Evolutionary conservation across 2,329 filamentous ascomycete genomes (phyloP).

Genomic region (Coleophoma cylindrospora): DNA sequence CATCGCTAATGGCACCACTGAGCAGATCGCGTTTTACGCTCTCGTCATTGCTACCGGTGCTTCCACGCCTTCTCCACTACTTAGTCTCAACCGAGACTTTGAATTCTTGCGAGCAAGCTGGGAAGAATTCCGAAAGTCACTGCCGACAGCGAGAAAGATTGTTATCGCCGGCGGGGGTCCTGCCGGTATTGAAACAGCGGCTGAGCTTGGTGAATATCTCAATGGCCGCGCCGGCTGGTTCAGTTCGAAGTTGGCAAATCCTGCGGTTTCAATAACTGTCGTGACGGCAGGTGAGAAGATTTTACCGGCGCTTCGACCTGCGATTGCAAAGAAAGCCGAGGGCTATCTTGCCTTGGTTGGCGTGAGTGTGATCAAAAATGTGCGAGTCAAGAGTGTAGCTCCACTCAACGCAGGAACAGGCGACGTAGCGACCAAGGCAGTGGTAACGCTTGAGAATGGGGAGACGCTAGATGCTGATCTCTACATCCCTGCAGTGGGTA

Average conservation of each 20-base stretch:
- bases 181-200: slow-evolving; percentile 39
- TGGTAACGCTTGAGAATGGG: slow-evolving; percentile 34
- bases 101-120: slow-evolving; percentile 29
- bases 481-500: slow-evolving; percentile 42
- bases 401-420: slow-evolving; percentile 25
- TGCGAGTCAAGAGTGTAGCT: slow-evolving; percentile 28
- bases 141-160: slow-evolving; percentile 35
- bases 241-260: slow-evolving; percentile 21
- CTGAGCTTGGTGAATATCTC: slow-evolving; percentile 44
- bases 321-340: slow-evolving; percentile 36
- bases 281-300: slow-evolving; percentile 33
- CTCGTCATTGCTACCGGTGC: slow-evolving; percentile 44
- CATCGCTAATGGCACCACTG: not conserved
- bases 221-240: slow-evolving; percentile 40
- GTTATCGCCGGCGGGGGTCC: slow-evolving; percentile 40
- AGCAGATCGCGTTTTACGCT: slow-evolving; percentile 33
- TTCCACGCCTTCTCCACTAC: slow-evolving; percentile 37
- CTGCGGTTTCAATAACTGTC: slow-evolving; percentile 38
- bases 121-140: slow-evolving; percentile 31
- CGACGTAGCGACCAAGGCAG: slow-evolving; percentile 22
- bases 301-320: slow-evolving; percentile 33
- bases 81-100: slow-evolving; percentile 32
- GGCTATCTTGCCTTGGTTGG: slow-evolving; percentile 36
- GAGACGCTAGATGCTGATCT: slow-evolving; percentile 35
- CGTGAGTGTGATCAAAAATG: slow-evolving; percentile 39